Evolutionary conservation across 768 basidiomycete species (phyloP).

Genomic region (Cyathus striatus): DNA sequence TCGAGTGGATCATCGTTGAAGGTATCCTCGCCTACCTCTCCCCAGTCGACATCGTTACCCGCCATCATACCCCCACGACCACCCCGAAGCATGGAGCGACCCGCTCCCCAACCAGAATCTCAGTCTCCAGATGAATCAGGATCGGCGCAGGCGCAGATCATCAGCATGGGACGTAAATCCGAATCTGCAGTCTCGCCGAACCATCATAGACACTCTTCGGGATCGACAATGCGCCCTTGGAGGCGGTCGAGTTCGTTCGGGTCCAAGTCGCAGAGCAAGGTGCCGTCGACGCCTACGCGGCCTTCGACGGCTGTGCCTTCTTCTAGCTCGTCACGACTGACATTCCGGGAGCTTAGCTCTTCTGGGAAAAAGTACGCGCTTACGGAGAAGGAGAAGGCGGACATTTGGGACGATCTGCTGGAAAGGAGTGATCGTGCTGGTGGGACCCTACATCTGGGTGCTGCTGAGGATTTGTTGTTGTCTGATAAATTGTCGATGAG

Average conservation of each 20-base stretch:
- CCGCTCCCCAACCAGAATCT: conserved; percentile 20
- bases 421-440: conserved; percentile 65
- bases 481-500: conserved; percentile 4
- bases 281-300: neutral
- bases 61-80: conserved; percentile 1
- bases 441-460: conserved; percentile 62
- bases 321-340: conserved; percentile 19
- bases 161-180: conserved; percentile 1
- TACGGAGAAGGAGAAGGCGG: conserved; percentile 67
- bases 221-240: conserved; percentile 12
- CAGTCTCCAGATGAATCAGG: conserved; percentile 13
- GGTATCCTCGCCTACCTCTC: conserved; percentile 3
- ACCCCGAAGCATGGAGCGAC: conserved; percentile 2
- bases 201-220: conserved; percentile 15
- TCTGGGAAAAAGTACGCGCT: conserved; percentile 29
- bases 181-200: conserved; percentile 3
- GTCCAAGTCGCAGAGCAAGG: neutral
- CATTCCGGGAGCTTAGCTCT: conserved; percentile 43
- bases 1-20: conserved; percentile 5
- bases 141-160: conserved; percentile 2
- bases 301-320: conserved; percentile 3
- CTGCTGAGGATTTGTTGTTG: conserved; percentile 13
- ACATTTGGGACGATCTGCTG: conserved; percentile 66
- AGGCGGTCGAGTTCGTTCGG: conserved; percentile 15
- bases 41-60: conserved; percentile 4